A percentile compares a stretch with the other conserved stretches of the same genome.
These are phyloP conservation scores for Baorangia bicolor DNA, from an alignment of 768 basidiomycete species.

Conservation along the genomic window DNA sequence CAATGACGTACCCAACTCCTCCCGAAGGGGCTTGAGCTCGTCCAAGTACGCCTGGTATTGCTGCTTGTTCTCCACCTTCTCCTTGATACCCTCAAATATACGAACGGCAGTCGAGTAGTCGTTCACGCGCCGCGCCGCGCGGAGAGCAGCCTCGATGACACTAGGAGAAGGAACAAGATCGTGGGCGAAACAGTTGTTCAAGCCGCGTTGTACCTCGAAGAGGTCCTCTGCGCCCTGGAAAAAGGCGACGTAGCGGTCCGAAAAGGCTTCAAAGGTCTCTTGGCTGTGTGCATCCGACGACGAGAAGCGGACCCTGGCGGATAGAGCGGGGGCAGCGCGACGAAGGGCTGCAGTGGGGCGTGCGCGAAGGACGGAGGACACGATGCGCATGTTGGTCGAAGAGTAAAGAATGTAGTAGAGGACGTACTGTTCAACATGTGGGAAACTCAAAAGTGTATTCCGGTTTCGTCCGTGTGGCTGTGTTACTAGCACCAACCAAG, in stretches of 20 bases:
- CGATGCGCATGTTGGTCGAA: conserved; percentile 50
- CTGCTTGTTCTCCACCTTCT: conserved; percentile 96
- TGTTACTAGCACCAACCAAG: background rate
- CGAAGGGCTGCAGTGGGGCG: conserved; percentile 46
- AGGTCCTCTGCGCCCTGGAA: conserved; percentile 92
- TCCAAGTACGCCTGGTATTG: conserved; percentile 94
- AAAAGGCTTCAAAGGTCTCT: conserved; percentile 94
- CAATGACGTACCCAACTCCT: conserved; percentile 77
- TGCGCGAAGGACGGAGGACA: conserved; percentile 64
- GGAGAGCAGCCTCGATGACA: conserved; percentile 85
- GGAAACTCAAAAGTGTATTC: conserved; percentile 12
- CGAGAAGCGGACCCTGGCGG: conserved; percentile 29
- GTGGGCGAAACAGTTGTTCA: conserved; percentile 99
- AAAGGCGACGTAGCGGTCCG: conserved; percentile 89
- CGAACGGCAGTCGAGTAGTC: conserved; percentile 97
- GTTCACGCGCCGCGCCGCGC: conserved; percentile 87
- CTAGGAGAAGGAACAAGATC: conserved; percentile 87
- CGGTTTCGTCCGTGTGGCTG: conserved; percentile 24
- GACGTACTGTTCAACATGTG: conserved; percentile 6
- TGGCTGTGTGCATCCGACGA: conserved; percentile 68
- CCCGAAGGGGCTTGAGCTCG: conserved; percentile 82
- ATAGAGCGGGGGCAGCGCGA: conserved; percentile 48
- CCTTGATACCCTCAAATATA: conserved; percentile 92
- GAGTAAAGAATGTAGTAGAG: conserved; percentile 1
- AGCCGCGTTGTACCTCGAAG: conserved; percentile 97